These are phyloP conservation scores for Juncus effusus DNA, from an alignment of 176 grass and related monocot genomes.

Conservation along the genomic window DNA sequence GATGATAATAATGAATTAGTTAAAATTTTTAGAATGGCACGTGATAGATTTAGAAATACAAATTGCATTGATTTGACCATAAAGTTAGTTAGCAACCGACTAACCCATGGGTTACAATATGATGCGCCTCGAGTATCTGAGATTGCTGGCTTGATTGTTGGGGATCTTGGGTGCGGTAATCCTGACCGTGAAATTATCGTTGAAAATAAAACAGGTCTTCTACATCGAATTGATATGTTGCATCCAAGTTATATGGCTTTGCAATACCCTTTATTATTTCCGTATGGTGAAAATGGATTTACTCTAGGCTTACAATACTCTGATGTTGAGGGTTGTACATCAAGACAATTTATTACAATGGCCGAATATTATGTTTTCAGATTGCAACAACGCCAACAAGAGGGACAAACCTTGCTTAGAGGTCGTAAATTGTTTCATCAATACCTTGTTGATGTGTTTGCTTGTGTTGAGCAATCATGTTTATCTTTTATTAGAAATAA, in stretches of 20 bases:
- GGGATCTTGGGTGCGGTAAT: not conserved
- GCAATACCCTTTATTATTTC: no score
- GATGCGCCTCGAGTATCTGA: slow-evolving; percentile 7
- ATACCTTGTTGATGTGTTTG: no score
- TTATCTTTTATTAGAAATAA: no score
- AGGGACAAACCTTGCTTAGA: no score
- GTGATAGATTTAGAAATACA: not conserved
- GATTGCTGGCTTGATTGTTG: slow-evolving; percentile 20
- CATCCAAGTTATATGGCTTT: slow-evolving; percentile 7
- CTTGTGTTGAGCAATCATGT: no score
- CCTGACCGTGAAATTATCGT: slow-evolving; percentile 24
- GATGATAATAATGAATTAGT: not conserved
- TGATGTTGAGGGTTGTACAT: not conserved
- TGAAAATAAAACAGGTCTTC: not conserved
- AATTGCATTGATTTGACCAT: not conserved
- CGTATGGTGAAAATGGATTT: slow-evolving; percentile 22
- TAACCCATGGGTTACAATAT: not conserved
- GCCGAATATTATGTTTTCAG: no score
- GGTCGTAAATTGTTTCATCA: no score
- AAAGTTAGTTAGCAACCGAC: not conserved
- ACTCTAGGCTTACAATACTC: not conserved
- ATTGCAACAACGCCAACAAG: no score
- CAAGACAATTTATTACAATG: not conserved
- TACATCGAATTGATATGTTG: not conserved
- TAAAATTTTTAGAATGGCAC: not conserved